Percentiles rank a stretch among this genome's conserved stretches.
These are phyloP conservation scores for Aspergillus texensis DNA, from an alignment of 2,329 filamentous ascomycete genomes.

Conservation along the genomic window DNA sequence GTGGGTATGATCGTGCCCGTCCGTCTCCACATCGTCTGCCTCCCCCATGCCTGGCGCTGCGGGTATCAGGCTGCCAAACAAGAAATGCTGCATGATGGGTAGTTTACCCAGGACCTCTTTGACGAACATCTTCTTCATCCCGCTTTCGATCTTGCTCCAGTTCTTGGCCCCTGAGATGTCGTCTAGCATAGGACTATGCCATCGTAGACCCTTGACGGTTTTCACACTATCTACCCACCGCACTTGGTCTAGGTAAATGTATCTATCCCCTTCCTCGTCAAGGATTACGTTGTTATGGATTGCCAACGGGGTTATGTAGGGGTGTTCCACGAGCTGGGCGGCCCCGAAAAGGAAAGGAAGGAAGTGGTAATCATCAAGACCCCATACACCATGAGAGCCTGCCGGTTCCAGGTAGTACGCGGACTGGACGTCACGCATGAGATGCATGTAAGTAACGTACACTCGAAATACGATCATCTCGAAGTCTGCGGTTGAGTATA, in stretches of 20 bases:
- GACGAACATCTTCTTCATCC: slow-evolving; percentile 96
- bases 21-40: slow-evolving; percentile 52
- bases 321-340: slow-evolving; percentile 83
- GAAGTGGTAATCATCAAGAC: slow-evolving; percentile 96
- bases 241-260: slow-evolving; percentile 89
- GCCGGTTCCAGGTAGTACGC: slow-evolving; percentile 97
- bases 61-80: slow-evolving; percentile 85
- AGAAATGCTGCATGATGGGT: slow-evolving; percentile 97
- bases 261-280: slow-evolving; percentile 82
- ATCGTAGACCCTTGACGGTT: slow-evolving; percentile 88
- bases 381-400: slow-evolving; percentile 97
- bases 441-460: slow-evolving; percentile 77
- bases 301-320: slow-evolving; percentile 72
- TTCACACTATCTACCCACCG: slow-evolving; percentile 95
- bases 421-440: slow-evolving; percentile 87
- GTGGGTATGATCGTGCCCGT: slow-evolving; percentile 62
- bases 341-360: slow-evolving; percentile 94
- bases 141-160: slow-evolving; percentile 90
- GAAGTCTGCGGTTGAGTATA: slow-evolving; percentile 69
- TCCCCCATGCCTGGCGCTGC: slow-evolving; percentile 76
- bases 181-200: slow-evolving; percentile 98
- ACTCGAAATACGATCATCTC: slow-evolving; percentile 73
- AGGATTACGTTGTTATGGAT: slow-evolving; percentile 88
- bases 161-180: slow-evolving; percentile 89
- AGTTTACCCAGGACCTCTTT: slow-evolving; percentile 90